phyloP scores from a whole-genome alignment of 140 eudicot genomes.

The Flaveria floridana region DNA sequence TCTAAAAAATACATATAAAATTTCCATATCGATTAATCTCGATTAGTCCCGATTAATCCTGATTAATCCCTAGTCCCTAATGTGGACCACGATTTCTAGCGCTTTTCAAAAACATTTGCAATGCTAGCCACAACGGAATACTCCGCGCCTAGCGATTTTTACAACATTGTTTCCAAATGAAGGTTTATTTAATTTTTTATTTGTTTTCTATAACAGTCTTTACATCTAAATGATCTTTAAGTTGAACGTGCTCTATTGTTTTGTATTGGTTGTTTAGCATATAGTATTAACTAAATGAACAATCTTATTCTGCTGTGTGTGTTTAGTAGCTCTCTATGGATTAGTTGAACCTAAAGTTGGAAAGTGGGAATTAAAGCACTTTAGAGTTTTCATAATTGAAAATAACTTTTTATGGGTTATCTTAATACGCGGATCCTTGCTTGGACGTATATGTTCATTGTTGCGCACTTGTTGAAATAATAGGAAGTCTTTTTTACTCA shows the following conservation, averaged over 20 bases:
- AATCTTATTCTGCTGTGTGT: conserved; percentile 4
- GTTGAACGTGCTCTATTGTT: background rate
- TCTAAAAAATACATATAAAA: too few species aligned
- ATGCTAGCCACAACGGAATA: too few species aligned
- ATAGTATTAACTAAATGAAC: conserved; percentile 4
- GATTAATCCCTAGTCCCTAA: too few species aligned
- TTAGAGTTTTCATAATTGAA: background rate
- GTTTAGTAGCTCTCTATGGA: background rate
- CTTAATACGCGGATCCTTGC: background rate
- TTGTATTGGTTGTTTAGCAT: background rate
- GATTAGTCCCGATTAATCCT: too few species aligned
- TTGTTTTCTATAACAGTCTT: conserved; percentile 8
- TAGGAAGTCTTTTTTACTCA: background rate
- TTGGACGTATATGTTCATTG: background rate
- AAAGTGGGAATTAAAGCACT: background rate
- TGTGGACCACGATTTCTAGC: too few species aligned
- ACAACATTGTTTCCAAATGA: background rate
- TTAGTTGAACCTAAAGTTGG: background rate
- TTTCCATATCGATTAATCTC: too few species aligned
- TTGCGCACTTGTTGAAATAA: background rate
- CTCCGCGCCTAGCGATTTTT: too few species aligned
- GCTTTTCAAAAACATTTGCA: too few species aligned
- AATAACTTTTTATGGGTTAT: background rate
- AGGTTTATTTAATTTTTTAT: too few species aligned
- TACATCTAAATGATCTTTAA: background rate